A percentile compares a stretch with the other conserved stretches of the same genome.
phyloP scores from a whole-genome alignment of 1,284 basidiomycete species.

The Taiwanofungus camphoratus region DNA sequence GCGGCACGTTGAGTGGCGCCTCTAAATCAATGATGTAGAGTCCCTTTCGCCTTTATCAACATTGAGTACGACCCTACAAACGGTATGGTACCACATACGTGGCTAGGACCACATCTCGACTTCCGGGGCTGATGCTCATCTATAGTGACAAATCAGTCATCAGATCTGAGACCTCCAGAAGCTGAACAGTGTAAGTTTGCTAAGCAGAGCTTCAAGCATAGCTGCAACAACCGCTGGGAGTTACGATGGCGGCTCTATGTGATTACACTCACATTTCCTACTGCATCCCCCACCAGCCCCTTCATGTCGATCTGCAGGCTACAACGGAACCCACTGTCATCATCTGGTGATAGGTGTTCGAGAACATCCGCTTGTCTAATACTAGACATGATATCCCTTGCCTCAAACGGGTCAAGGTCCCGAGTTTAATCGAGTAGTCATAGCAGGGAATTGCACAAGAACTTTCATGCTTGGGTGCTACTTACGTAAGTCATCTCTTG shows the following conservation, averaged over 20 bases:
- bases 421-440: too few species aligned
- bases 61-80: neutral
- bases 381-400: conserved; percentile 5
- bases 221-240: neutral
- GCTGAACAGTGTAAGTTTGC: too few species aligned
- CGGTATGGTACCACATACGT: conserved; percentile 43
- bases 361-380: neutral
- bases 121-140: conserved; percentile 81
- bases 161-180: too few species aligned
- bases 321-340: conserved; percentile 46
- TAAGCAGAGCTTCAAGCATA: too few species aligned
- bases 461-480: too few species aligned
- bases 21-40: conserved; percentile 96
- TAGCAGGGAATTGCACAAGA: too few species aligned
- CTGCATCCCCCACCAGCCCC: conserved; percentile 70
- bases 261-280: conserved; percentile 64
- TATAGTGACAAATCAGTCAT: conserved; percentile 21
- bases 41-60: conserved; percentile 67
- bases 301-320: conserved; percentile 74
- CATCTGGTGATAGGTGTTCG: conserved; percentile 8
- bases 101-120: conserved; percentile 74
- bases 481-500: too few species aligned
- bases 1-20: conserved; percentile 80
- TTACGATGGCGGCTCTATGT: neutral
- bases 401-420: too few species aligned